Conservation (phyloP, 2,329 filamentous ascomycete genomes). For the Myriangium duriaei region DNA sequence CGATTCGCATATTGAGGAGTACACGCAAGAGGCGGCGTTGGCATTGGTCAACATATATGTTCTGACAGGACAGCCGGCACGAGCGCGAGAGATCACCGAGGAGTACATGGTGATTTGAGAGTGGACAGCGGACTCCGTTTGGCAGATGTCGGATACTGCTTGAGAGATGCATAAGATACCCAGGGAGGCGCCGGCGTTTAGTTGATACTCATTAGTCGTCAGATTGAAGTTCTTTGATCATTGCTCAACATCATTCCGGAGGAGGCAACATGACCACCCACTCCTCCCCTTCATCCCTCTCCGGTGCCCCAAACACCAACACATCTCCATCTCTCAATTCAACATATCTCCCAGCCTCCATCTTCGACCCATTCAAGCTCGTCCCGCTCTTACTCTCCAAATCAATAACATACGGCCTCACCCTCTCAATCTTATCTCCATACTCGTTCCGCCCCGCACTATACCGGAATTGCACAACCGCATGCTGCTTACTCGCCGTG, state of each 20-base stretch:
- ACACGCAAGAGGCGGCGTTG: conserved; percentile 8
- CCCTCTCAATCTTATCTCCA: conserved; percentile 63
- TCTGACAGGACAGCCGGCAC: conserved; percentile 10
- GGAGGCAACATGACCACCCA: conserved; percentile 83
- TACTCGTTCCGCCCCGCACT: conserved; percentile 74
- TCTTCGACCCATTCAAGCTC: conserved; percentile 58
- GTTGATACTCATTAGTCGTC: too few species aligned
- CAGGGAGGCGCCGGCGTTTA: background rate
- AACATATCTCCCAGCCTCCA: conserved; percentile 67
- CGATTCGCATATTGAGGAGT: conserved; percentile 11
- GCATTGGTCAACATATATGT: conserved; percentile 7
- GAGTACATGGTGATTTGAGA: conserved; percentile 38
- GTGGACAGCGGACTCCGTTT: background rate
- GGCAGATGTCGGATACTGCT: background rate
- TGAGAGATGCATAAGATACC: background rate
- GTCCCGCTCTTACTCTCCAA: conserved; percentile 90
- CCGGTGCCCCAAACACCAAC: conserved; percentile 74
- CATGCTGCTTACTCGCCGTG: conserved; percentile 90
- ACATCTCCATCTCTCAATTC: conserved; percentile 85
- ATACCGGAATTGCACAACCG: conserved; percentile 84
- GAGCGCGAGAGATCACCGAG: conserved; percentile 47
- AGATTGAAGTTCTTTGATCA: background rate
- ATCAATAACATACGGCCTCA: conserved; percentile 77
- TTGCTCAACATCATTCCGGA: conserved; percentile 3
- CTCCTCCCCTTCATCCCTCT: conserved; percentile 47